Evolutionary conservation across 2,329 filamentous ascomycete species (phyloP).

Genomic region (Xylaria sp.): DNA sequence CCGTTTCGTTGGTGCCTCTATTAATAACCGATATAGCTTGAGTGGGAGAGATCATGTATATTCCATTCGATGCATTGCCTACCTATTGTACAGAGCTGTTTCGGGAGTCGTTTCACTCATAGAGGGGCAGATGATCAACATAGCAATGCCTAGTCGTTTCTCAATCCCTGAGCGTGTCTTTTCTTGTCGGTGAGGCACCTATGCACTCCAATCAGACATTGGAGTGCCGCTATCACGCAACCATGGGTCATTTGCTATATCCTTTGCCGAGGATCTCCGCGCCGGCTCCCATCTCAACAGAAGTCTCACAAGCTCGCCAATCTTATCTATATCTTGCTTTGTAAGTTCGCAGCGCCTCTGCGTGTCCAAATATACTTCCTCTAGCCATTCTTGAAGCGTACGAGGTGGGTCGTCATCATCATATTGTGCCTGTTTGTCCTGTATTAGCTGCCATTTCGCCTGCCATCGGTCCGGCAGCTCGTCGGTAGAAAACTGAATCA

Average conservation of each 20-base stretch:
- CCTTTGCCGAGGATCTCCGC: conserved; percentile 13
- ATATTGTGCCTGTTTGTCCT: neutral
- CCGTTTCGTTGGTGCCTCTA: too few relatives aligned
- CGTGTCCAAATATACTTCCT: conserved; percentile 23
- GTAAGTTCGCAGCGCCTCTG: conserved; percentile 9
- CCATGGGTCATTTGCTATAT: conserved; percentile 11
- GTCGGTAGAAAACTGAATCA: conserved; percentile 17
- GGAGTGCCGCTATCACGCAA: neutral
- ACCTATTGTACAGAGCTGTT: too few relatives aligned
- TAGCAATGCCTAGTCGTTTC: too few relatives aligned
- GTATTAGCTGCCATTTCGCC: conserved; percentile 11
- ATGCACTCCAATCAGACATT: neutral
- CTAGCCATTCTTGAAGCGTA: conserved; percentile 25
- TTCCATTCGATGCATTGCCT: too few relatives aligned
- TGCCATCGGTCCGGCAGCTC: conserved; percentile 25
- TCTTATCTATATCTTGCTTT: conserved; percentile 7
- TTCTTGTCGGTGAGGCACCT: too few relatives aligned
- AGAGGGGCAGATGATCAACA: too few relatives aligned
- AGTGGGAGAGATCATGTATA: too few relatives aligned
- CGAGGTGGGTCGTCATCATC: neutral
- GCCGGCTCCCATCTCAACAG: conserved; percentile 15
- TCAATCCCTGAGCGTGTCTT: too few relatives aligned
- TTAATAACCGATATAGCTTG: too few relatives aligned
- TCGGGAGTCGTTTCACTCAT: too few relatives aligned
- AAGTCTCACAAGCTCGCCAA: conserved; percentile 5